Evolutionary conservation across 768 basidiomycete genomes (phyloP).

Genomic region (button mushroom (Agaricus bisporus)): DNA sequence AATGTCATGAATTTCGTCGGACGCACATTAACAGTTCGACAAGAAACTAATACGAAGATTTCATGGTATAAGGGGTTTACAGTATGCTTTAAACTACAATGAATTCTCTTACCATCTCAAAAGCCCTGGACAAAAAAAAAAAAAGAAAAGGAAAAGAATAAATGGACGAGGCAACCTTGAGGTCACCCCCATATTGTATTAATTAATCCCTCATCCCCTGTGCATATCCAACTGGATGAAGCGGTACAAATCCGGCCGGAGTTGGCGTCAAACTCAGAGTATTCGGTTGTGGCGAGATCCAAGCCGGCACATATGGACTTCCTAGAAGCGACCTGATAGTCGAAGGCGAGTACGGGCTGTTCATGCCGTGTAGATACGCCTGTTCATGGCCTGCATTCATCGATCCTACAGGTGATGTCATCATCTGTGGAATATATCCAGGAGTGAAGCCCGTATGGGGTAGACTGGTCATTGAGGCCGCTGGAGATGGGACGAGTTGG

Average conservation of each 20-base stretch:
- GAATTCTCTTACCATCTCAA: not conserved
- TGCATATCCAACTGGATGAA: not conserved
- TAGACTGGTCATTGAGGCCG: not conserved
- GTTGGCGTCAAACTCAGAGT: slow-evolving; percentile 17
- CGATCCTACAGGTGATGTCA: not conserved
- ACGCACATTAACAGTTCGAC: no score
- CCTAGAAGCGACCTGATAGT: slow-evolving; percentile 8
- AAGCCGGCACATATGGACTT: slow-evolving; percentile 26
- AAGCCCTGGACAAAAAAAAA: not conserved
- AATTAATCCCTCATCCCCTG: not conserved
- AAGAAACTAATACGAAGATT: no score
- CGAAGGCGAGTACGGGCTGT: slow-evolving; percentile 23
- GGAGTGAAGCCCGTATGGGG: not conserved
- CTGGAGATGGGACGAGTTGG: not conserved
- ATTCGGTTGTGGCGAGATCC: slow-evolving; percentile 19
- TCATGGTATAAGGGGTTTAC: no score
- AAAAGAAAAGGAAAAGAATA: not conserved
- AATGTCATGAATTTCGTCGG: no score
- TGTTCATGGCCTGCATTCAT: not conserved
- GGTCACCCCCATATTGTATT: not conserved
- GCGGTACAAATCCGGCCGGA: slow-evolving; percentile 10
- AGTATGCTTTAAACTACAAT: not conserved
- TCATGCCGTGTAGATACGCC: not conserved
- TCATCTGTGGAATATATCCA: not conserved
- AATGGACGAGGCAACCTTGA: not conserved